Percentiles rank a stretch among this genome's conserved stretches.
Evolutionary conservation across 345 rosid species (phyloP).

Genomic region (Turnera subulata): DNA sequence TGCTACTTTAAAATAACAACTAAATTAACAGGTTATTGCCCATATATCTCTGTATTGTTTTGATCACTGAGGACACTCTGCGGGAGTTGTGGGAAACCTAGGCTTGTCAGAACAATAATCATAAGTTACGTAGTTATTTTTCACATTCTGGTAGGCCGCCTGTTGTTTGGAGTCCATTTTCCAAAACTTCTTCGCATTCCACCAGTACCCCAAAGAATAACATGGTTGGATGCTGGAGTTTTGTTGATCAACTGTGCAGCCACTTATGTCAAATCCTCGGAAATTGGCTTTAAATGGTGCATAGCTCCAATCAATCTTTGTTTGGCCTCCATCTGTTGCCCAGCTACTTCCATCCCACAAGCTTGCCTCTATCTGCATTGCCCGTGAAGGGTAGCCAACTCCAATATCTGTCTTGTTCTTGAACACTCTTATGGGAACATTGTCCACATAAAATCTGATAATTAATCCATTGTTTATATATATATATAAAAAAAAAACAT

Average conservation of each 20-base stretch:
- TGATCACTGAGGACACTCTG: constrained; percentile 25
- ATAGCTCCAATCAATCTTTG: constrained; percentile 49
- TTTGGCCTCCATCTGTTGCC: constrained; percentile 60
- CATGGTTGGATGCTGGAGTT: constrained; percentile 14
- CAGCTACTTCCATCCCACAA: constrained; percentile 61
- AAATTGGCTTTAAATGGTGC: constrained; percentile 57
- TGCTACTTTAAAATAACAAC: too few relatives aligned
- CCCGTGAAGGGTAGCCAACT: constrained; percentile 42
- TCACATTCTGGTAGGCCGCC: constrained; percentile 18
- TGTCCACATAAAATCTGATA: constrained; percentile 63
- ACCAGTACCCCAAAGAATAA: constrained; percentile 42
- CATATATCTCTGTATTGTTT: too few relatives aligned
- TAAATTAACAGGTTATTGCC: too few relatives aligned
- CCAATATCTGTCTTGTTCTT: constrained; percentile 40
- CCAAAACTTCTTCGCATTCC: constrained; percentile 47
- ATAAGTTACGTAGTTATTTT: constrained; percentile 25
- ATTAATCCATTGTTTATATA: neutral
- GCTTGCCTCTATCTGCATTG: constrained; percentile 56
- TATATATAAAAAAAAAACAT: too few relatives aligned
- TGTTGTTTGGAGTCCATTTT: constrained; percentile 15
- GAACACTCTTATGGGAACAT: constrained; percentile 66
- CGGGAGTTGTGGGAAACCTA: constrained; percentile 26
- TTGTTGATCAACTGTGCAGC: constrained; percentile 28
- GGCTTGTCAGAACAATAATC: constrained; percentile 40
- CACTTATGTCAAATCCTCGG: constrained; percentile 36